These are phyloP conservation scores for Alternaria ventricosa DNA, from an alignment of 2,329 filamentous ascomycete genomes.

Conservation along the genomic window DNA sequence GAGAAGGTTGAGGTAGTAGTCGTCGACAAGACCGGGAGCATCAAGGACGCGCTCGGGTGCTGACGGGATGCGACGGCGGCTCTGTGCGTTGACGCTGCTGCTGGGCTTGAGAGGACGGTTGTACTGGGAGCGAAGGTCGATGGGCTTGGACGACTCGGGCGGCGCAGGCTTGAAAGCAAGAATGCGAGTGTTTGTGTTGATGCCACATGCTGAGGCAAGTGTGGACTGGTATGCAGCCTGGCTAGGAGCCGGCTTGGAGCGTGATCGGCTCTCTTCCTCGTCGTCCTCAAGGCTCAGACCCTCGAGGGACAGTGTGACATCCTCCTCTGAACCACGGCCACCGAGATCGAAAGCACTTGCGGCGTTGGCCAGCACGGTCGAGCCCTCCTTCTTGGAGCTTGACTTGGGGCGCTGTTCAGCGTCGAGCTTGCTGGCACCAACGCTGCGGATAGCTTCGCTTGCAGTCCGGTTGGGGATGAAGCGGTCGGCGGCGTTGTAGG, in stretches of 20 bases:
- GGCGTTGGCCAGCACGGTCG: slow-evolving; percentile 76
- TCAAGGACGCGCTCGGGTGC: slow-evolving; percentile 96
- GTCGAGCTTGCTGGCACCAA: slow-evolving; percentile 83
- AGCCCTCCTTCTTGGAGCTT: slow-evolving; percentile 72
- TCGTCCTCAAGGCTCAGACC: slow-evolving; percentile 78
- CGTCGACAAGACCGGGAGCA: slow-evolving; percentile 92
- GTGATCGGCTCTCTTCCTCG: slow-evolving; percentile 65
- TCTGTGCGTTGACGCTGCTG: slow-evolving; percentile 77
- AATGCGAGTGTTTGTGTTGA: slow-evolving; percentile 92
- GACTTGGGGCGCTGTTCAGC: slow-evolving; percentile 67
- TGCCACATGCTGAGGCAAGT: slow-evolving; percentile 86
- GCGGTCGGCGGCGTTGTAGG: slow-evolving; percentile 78
- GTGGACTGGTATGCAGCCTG: slow-evolving; percentile 91
- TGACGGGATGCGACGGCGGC: slow-evolving; percentile 89
- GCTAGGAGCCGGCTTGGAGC: slow-evolving; percentile 83
- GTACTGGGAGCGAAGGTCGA: slow-evolving; percentile 96
- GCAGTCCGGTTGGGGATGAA: slow-evolving; percentile 95
- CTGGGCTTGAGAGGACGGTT: slow-evolving; percentile 90
- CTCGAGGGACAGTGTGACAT: slow-evolving; percentile 77
- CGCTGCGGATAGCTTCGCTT: slow-evolving; percentile 85
- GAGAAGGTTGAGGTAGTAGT: slow-evolving; percentile 98
- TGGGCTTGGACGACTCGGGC: slow-evolving; percentile 98
- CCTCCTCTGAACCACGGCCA: slow-evolving; percentile 69
- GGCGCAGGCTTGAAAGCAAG: slow-evolving; percentile 97
- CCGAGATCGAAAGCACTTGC: slow-evolving; percentile 70